phyloP scores from a whole-genome alignment of 768 basidiomycete genomes.

The Floccularia luteovirens region DNA sequence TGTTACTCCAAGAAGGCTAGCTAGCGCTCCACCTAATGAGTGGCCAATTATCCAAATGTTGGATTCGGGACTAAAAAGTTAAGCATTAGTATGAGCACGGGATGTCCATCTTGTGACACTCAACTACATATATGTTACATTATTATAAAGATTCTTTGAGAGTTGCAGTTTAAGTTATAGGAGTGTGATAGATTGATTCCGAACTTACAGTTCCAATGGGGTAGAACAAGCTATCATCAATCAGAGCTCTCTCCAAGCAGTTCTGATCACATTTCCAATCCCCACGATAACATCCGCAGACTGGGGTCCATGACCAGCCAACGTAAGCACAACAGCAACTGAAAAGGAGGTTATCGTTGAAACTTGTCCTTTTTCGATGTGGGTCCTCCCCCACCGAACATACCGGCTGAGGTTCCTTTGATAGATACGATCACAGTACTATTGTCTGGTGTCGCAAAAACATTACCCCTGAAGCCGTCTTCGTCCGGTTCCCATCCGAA shows the following conservation, averaged over 20 bases:
- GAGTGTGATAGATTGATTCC: neutral
- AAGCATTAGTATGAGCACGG: neutral
- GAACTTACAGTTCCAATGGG: slow-evolving; percentile 75
- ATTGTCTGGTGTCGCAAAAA: slow-evolving; percentile 83
- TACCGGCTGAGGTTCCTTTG: slow-evolving; percentile 85
- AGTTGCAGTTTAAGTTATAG: neutral
- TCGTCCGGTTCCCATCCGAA: slow-evolving; percentile 90
- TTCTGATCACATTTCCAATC: slow-evolving; percentile 76
- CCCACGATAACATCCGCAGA: slow-evolving; percentile 82
- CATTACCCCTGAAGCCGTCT: slow-evolving; percentile 87
- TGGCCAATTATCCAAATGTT: slow-evolving; percentile 86
- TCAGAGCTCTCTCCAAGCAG: slow-evolving; percentile 70
- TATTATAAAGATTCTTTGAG: slow-evolving; percentile 84
- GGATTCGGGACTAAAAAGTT: slow-evolving; percentile 49
- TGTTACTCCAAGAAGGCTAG: slow-evolving; percentile 77
- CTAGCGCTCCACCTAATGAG: slow-evolving; percentile 66
- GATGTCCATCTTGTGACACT: slow-evolving; percentile 5
- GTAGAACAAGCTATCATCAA: slow-evolving; percentile 83
- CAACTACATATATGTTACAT: slow-evolving; percentile 83
- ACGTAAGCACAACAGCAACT: slow-evolving; percentile 92
- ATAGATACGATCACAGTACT: slow-evolving; percentile 80
- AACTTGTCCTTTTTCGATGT: slow-evolving; percentile 89
- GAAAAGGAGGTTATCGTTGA: slow-evolving; percentile 91
- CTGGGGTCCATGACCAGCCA: slow-evolving; percentile 90
- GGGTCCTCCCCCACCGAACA: slow-evolving; percentile 69